A percentile compares a stretch with the other conserved stretches of the same genome.
These are phyloP conservation scores for Jasminum sambac DNA, from an alignment of 257 asterid genomes.

Conservation along the genomic window DNA sequence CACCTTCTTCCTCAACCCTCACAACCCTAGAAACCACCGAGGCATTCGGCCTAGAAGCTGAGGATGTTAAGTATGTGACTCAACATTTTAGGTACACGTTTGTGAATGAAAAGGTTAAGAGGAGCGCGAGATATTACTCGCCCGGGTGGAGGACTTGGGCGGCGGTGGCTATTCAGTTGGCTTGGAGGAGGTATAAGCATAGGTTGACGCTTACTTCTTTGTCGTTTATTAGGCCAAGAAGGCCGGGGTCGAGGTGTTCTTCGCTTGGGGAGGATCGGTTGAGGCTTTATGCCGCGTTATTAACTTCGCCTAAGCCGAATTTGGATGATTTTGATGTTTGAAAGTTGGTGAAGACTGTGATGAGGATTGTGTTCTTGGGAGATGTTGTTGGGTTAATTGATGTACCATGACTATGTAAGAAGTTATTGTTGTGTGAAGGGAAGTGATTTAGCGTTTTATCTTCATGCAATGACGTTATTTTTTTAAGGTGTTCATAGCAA, in stretches of 20 bases:
- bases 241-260: constrained; percentile 81
- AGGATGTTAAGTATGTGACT: constrained; percentile 86
- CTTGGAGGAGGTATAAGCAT: constrained; percentile 85
- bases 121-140: constrained; percentile 91
- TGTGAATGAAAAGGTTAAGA: constrained; percentile 81
- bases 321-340: constrained; percentile 80
- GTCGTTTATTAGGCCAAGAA: constrained; percentile 81
- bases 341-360: background rate
- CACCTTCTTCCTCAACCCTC: constrained; percentile 79
- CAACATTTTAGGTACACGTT: constrained; percentile 97
- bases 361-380: background rate
- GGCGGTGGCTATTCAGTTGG: constrained; percentile 87
- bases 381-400: background rate
- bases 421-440: background rate
- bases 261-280: constrained; percentile 92
- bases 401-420: background rate
- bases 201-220: constrained; percentile 75
- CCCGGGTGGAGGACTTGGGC: constrained; percentile 99
- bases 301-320: constrained; percentile 96
- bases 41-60: constrained; percentile 88
- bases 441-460: background rate
- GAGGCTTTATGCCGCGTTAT: constrained; percentile 77
- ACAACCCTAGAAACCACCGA: constrained; percentile 85
- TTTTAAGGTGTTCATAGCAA: too few species aligned
- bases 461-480: background rate